phyloP scores from a whole-genome alignment of 1,139 yeast genomes.

The Eremothecium gossypii region DNA sequence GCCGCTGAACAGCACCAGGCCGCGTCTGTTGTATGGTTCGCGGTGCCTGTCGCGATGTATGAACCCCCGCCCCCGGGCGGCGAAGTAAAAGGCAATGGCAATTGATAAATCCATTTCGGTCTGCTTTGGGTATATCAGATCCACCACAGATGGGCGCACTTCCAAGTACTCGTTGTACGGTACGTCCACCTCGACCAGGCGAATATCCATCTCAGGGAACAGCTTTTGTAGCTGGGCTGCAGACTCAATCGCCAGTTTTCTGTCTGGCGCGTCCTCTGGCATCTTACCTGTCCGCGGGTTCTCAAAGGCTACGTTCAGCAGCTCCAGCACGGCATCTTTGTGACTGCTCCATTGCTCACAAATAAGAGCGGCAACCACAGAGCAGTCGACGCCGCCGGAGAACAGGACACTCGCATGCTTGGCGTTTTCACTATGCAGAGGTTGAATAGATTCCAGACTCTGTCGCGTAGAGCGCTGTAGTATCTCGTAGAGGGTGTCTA shows the following conservation, averaged over 20 bases:
- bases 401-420: constrained; percentile 54
- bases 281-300: constrained; percentile 66
- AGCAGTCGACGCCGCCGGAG: constrained; percentile 94
- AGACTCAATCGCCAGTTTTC: constrained; percentile 59
- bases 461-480: constrained; percentile 37
- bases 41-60: constrained; percentile 15
- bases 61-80: constrained; percentile 50
- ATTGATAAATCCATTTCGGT: constrained; percentile 95
- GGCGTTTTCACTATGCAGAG: constrained; percentile 34
- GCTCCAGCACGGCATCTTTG: constrained; percentile 40
- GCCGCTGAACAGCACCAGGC: constrained; percentile 77
- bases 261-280: constrained; percentile 72
- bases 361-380: constrained; percentile 50
- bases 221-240: constrained; percentile 40
- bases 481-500: constrained; percentile 20
- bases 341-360: constrained; percentile 18
- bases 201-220: constrained; percentile 35
- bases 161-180: constrained; percentile 54
- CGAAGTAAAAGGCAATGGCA: constrained; percentile 91
- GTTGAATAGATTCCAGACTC: constrained; percentile 53
- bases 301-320: constrained; percentile 91
- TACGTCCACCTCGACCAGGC: constrained; percentile 61
- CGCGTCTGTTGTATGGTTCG: constrained; percentile 37
- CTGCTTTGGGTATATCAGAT: constrained; percentile 68
- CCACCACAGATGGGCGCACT: constrained; percentile 44